phyloP scores from a whole-genome alignment of 495 filamentous ascomycete genomes.

The Penicillium argentinense region DNA sequence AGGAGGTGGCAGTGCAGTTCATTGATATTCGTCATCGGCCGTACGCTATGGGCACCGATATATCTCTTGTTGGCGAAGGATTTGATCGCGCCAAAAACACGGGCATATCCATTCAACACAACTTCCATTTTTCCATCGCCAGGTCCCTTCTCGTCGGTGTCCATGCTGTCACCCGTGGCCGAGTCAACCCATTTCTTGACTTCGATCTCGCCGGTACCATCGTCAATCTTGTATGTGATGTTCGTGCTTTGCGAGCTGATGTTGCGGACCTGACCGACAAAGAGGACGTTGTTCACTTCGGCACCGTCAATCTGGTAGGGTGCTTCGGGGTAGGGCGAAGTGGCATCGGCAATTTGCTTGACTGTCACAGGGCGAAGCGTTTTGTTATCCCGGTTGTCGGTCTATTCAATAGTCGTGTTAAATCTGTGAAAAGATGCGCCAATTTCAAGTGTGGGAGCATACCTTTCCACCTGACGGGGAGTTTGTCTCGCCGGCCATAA shows the following conservation, averaged over 20 bases:
- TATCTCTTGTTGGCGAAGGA: constrained; percentile 75
- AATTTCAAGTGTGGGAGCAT: background rate
- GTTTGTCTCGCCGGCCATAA: constrained; percentile 55
- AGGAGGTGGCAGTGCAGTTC: constrained; percentile 88
- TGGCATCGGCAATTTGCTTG: constrained; percentile 84
- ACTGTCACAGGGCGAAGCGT: constrained; percentile 90
- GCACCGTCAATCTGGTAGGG: constrained; percentile 76
- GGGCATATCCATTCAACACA: constrained; percentile 71
- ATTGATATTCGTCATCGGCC: constrained; percentile 78
- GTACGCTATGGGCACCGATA: constrained; percentile 77
- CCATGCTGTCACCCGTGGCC: constrained; percentile 49
- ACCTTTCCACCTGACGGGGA: constrained; percentile 49
- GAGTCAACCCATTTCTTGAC: constrained; percentile 89
- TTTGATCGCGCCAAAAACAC: constrained; percentile 78
- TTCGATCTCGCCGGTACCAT: constrained; percentile 90
- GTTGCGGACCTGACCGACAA: constrained; percentile 87
- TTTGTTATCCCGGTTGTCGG: constrained; percentile 53
- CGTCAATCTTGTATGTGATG: constrained; percentile 88
- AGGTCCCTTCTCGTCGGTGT: constrained; percentile 38
- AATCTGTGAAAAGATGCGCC: background rate
- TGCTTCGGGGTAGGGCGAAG: constrained; percentile 69
- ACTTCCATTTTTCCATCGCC: constrained; percentile 47
- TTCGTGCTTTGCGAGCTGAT: constrained; percentile 86
- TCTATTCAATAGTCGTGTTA: constrained; percentile 2
- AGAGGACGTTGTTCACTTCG: constrained; percentile 63